phyloP scores from a whole-genome alignment of 495 filamentous ascomycete genomes.

The Sabuloglossum arenarium region DNA sequence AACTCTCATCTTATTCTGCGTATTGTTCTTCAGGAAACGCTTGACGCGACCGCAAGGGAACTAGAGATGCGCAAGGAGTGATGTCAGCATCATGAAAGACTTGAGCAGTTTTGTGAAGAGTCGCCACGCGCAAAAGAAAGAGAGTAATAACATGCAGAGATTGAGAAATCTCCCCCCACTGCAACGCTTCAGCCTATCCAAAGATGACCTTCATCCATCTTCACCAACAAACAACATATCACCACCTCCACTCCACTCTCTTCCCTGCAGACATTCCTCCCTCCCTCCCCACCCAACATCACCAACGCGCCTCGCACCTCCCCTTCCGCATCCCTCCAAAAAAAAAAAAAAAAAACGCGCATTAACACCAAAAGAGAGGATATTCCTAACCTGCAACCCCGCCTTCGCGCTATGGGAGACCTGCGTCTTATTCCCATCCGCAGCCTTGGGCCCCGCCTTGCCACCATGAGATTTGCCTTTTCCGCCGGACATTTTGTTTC shows the following conservation, averaged over 20 bases:
- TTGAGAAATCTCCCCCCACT: too few relatives aligned
- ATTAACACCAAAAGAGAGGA: neutral
- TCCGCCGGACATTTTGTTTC: conserved; percentile 45
- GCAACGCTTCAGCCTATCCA: too few relatives aligned
- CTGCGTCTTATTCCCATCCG: conserved; percentile 64
- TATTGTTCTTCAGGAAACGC: conserved; percentile 98
- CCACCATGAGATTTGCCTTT: conserved; percentile 91
- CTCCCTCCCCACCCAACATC: too few relatives aligned
- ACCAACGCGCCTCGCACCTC: too few relatives aligned
- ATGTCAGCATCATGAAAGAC: neutral
- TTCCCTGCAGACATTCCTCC: too few relatives aligned
- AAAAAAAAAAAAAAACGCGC: neutral
- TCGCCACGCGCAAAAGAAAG: too few relatives aligned
- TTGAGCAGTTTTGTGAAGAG: too few relatives aligned
- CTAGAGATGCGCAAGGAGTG: conserved; percentile 24
- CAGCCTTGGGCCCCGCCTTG: conserved; percentile 61
- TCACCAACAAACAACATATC: too few relatives aligned
- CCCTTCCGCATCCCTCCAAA: too few relatives aligned
- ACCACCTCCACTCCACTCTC: too few relatives aligned
- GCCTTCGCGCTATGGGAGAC: conserved; percentile 97
- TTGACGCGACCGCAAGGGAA: conserved; percentile 99
- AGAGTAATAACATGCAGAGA: too few relatives aligned
- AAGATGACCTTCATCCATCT: too few relatives aligned
- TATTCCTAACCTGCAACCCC: conserved; percentile 94
- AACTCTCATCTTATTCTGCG: conserved; percentile 98